Evolutionary conservation across 1,139 yeast species (phyloP), one percentile per base, ranked within the genome.

Genomic region (Candida gigantensis): DNA sequence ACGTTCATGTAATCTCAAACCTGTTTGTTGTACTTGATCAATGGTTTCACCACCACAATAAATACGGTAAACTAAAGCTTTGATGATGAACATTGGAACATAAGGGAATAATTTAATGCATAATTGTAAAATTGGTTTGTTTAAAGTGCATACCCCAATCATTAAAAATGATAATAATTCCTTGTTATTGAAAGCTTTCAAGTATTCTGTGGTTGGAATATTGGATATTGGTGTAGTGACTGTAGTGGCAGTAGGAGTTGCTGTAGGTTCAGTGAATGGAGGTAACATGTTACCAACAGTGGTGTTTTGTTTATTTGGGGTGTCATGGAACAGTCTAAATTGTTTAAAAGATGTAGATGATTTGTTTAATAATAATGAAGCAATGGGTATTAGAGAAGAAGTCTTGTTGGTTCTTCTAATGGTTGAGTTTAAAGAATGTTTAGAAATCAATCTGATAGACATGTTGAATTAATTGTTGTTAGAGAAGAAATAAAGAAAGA

Each of bases 31-130:
- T 15, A 89, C 94, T 47, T 89, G 85, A 8, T 62, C 63, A 40
- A 82, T 72, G 36, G 77, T 79, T 52, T 86, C 95, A 36, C 98
- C 98, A 25, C 97, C 97, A 57, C 95, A 85, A 65, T 89, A 90
- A 44, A 87, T 74, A 45, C 84, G 83, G 58, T 87, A 89, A 12
- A 90, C 87, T 49, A 89, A 70, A 28, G 78, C 64, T 60, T 81
- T 85, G 47, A 90, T 74, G 28, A 88, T 42, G 42, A 77, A 71
- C 54, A 83, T 70, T 18, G 97, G 97, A 9, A 84, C 76, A 46
- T 73, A 78, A 3, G 94, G 94, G 62, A 84, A 84, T n/a, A 74
- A 36, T 50, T 76, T 79, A 50, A 83, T 81, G 41, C 82, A 82
- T 8, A 74, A 43, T 45, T 81, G 68, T 46, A 84, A 67, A 17